Conservation (phyloP, 169 alveolate genomes). For the Theileria sp. region DNA sequence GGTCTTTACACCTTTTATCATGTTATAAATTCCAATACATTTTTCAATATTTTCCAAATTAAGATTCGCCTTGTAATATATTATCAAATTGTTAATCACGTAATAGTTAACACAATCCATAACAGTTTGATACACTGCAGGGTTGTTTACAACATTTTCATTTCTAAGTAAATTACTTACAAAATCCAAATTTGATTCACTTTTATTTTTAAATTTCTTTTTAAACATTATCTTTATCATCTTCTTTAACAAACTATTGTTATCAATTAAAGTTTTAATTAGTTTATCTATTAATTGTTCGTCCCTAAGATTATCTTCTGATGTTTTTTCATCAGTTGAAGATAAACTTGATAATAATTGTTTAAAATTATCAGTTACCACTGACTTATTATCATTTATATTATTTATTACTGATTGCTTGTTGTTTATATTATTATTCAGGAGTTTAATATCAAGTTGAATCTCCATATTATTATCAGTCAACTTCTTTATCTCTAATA, state of each 20-base stretch:
- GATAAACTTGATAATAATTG: background rate
- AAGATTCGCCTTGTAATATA: constrained; percentile 32
- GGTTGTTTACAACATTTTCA: background rate
- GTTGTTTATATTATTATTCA: background rate
- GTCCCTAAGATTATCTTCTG: background rate
- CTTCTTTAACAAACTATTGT: background rate
- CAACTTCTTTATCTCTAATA: background rate
- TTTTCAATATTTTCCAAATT: constrained; percentile 34
- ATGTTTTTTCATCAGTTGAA: background rate
- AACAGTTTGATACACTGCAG: background rate
- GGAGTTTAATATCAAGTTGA: background rate
- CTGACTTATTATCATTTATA: background rate
- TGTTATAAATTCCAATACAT: constrained; percentile 17
- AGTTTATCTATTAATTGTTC: background rate
- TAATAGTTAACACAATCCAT: background rate
- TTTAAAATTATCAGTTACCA: background rate
- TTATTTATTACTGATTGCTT: background rate
- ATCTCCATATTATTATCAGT: background rate
- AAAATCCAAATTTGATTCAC: background rate
- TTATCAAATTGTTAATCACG: background rate
- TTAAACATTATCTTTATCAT: background rate
- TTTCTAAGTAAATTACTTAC: background rate
- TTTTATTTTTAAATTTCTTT: background rate
- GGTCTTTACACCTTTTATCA: no score
- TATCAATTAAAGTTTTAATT: background rate